Percentiles rank a stretch among this genome's conserved stretches.
Conservation (phyloP, 257 asterid genomes). For the Nicotiana paniculata region DNA sequence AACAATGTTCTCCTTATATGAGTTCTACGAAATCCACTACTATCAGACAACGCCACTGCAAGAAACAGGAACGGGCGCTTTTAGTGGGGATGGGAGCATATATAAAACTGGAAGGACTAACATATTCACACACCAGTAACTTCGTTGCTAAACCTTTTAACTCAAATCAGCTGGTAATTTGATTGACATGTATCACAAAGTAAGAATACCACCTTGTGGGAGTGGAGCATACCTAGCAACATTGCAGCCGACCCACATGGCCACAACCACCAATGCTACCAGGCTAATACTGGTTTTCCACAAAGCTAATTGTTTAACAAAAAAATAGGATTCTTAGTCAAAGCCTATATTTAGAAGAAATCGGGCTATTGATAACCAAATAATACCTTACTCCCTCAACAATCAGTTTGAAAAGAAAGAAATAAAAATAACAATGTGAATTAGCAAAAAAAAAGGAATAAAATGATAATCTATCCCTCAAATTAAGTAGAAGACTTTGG, state of each 20-base stretch:
- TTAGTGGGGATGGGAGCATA: not conserved
- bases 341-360: too few species aligned
- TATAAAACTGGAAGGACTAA: not conserved
- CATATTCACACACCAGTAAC: not conserved
- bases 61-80: too few species aligned
- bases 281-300: slow-evolving; percentile 73
- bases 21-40: not conserved
- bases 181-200: slow-evolving; percentile 78
- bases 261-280: slow-evolving; percentile 54
- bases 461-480: too few species aligned
- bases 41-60: too few species aligned
- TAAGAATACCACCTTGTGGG: slow-evolving; percentile 84
- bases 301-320: slow-evolving; percentile 37
- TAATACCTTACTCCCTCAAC: too few species aligned
- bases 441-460: too few species aligned
- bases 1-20: too few species aligned
- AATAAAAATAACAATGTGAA: too few species aligned
- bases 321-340: too few species aligned
- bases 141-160: slow-evolving; percentile 19
- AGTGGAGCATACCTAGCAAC: slow-evolving; percentile 62
- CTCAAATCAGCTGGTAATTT: slow-evolving; percentile 61
- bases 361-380: too few species aligned
- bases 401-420: too few species aligned
- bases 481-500: too few species aligned
- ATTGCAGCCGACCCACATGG: slow-evolving; percentile 75